These are phyloP conservation scores for Cicer cuneatum DNA, from an alignment of 306 rosid species.

Conservation along the genomic window DNA sequence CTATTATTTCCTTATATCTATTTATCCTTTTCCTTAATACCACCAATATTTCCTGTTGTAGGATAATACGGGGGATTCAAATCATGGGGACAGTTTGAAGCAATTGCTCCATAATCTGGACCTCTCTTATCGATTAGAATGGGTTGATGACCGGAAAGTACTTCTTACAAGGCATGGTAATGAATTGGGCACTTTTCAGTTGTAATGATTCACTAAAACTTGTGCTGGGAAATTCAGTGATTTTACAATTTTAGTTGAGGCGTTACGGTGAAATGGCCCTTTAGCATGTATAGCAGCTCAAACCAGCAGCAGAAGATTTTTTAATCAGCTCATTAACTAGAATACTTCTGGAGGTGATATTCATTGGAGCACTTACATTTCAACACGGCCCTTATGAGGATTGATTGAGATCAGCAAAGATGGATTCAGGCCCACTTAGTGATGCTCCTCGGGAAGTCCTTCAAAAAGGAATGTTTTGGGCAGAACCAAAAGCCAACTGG, in stretches of 20 bases:
- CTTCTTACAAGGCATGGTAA: constrained; percentile 70
- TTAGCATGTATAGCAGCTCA: constrained; percentile 37
- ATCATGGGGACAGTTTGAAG: constrained; percentile 71
- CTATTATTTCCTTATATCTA: constrained; percentile 21
- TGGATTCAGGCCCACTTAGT: constrained; percentile 17
- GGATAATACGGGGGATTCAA: constrained; percentile 57
- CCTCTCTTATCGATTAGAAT: constrained; percentile 81
- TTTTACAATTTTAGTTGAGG: constrained; percentile 28
- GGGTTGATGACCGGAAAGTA: constrained; percentile 72
- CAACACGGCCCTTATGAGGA: constrained; percentile 19
- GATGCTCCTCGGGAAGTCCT: constrained; percentile 29
- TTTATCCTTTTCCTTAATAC: constrained; percentile 35
- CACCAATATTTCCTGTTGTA: constrained; percentile 45
- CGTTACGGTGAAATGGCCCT: constrained; percentile 22
- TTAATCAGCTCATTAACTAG: constrained; percentile 27
- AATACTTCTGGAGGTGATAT: constrained; percentile 14
- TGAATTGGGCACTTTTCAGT: constrained; percentile 68
- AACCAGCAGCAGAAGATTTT: constrained; percentile 25
- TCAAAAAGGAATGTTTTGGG: not conserved
- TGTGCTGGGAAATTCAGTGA: constrained; percentile 22
- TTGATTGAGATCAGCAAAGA: constrained; percentile 29
- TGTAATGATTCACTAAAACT: constrained; percentile 35
- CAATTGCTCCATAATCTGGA: constrained; percentile 83
- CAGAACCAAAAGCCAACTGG: constrained; percentile 23
- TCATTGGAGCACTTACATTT: constrained; percentile 25